Percentiles rank a stretch among this genome's conserved stretches.
Conservation (phyloP, 2,329 filamentous ascomycete species). For the Venturia effusa region DNA sequence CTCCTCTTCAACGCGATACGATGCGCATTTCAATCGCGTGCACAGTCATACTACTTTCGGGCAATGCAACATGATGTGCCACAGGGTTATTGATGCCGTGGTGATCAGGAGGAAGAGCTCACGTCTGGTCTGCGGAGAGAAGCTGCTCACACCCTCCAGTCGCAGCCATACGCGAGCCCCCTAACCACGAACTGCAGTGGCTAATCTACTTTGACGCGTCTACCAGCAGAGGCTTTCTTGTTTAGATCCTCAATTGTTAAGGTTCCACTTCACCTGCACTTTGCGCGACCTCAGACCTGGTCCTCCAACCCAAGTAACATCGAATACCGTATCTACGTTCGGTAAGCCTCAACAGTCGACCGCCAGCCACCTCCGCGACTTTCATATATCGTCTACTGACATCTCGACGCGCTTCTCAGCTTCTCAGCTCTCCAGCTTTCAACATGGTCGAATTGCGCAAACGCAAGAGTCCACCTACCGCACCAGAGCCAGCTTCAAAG, state of each 20-base stretch:
- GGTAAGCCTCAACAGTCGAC: not conserved
- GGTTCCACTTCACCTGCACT: not conserved
- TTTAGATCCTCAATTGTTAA: not conserved
- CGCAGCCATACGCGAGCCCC: not conserved
- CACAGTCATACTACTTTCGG: not conserved
- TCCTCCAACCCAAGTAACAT: not conserved
- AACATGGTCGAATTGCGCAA: conserved; percentile 51
- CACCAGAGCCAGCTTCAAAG: conserved; percentile 36
- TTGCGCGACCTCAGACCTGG: not conserved
- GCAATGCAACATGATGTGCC: not conserved
- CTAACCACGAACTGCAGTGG: not conserved
- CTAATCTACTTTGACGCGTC: not conserved
- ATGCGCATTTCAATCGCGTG: not conserved
- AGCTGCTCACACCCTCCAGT: not conserved
- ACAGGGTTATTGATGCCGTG: not conserved
- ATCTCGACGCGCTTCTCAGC: not conserved
- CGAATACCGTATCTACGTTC: not conserved
- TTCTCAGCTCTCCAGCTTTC: not conserved
- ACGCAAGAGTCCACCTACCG: conserved; percentile 45
- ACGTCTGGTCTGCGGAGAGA: not conserved
- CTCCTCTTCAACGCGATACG: not conserved
- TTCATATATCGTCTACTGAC: not conserved
- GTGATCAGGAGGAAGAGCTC: not conserved
- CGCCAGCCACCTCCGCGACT: not conserved
- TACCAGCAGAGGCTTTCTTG: not conserved